A percentile compares a stretch with the other conserved stretches of the same genome.
These are phyloP conservation scores for Psophocarpus tetragonolobus DNA, from an alignment of 306 rosid genomes.

Conservation along the genomic window DNA sequence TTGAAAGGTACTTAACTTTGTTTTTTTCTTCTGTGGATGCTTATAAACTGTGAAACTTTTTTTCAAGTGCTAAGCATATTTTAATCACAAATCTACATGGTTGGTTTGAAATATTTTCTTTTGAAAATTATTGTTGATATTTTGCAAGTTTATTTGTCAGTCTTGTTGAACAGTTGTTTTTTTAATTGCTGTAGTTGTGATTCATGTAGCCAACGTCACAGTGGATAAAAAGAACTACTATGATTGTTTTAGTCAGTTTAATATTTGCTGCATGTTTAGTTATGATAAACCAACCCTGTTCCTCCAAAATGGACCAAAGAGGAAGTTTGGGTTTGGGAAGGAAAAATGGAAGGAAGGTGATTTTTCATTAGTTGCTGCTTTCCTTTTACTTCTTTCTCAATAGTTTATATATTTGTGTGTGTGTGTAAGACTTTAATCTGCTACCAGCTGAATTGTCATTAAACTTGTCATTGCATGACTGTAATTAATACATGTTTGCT, in stretches of 20 bases:
- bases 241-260: background rate
- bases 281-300: background rate
- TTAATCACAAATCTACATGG: conserved; percentile 12
- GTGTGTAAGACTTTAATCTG: background rate
- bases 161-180: background rate
- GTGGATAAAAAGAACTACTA: background rate
- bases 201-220: background rate
- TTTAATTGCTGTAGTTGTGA: background rate
- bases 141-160: background rate
- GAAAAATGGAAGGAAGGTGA: background rate
- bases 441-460: too few species aligned
- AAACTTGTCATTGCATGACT: too few species aligned
- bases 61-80: conserved; percentile 12
- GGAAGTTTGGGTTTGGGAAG: background rate
- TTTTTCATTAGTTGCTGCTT: background rate
- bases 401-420: background rate
- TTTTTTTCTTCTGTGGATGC: conserved; percentile 25
- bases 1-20: conserved; percentile 51
- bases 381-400: background rate
- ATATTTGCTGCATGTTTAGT: background rate
- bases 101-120: background rate
- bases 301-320: background rate
- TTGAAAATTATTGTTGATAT: background rate
- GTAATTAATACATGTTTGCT: background rate
- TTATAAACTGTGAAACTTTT: background rate